Conservation (phyloP, 768 basidiomycete species). For the Pleurotus tuoliensis region DNA sequence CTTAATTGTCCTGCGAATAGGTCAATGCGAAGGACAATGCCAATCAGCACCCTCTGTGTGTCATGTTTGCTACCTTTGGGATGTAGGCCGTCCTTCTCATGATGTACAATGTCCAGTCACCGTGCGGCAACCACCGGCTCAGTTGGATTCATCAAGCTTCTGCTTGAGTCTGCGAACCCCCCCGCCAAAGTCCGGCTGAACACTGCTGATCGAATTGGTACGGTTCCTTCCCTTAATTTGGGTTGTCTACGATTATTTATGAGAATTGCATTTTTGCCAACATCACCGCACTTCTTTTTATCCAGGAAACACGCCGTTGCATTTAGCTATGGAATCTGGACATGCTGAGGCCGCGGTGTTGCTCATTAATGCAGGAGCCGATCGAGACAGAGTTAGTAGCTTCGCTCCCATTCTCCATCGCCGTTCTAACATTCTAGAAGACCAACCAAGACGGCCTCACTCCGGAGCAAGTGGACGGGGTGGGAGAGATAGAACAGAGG, state of each 20-base stretch:
- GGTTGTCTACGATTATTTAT: not conserved
- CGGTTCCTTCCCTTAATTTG: constrained; percentile 18
- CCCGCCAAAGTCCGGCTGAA: constrained; percentile 80
- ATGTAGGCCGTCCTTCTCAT: constrained; percentile 18
- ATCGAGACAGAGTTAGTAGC: constrained; percentile 74
- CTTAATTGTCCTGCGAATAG: constrained; percentile 36
- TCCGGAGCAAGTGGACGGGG: constrained; percentile 88
- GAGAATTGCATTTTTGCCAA: constrained; percentile 12
- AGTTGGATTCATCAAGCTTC: constrained; percentile 78
- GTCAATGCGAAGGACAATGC: constrained; percentile 94
- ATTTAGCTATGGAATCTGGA: constrained; percentile 95
- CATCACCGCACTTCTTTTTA: constrained; percentile 14
- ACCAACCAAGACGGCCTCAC: constrained; percentile 79
- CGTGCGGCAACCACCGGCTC: constrained; percentile 96
- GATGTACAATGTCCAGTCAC: constrained; percentile 50
- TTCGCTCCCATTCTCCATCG: constrained; percentile 7
- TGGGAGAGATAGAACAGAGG: constrained; percentile 87
- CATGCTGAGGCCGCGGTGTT: constrained; percentile 88
- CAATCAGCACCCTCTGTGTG: constrained; percentile 86
- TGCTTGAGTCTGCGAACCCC: constrained; percentile 81
- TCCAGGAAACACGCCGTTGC: constrained; percentile 90
- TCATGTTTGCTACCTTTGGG: constrained; percentile 12
- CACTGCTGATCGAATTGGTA: constrained; percentile 76
- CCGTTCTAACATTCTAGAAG: constrained; percentile 35
- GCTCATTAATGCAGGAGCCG: constrained; percentile 93